These are phyloP conservation scores for Apophysomyces variabilis DNA, from an alignment of 371 early-diverging fungal genomes.

Conservation along the genomic window DNA sequence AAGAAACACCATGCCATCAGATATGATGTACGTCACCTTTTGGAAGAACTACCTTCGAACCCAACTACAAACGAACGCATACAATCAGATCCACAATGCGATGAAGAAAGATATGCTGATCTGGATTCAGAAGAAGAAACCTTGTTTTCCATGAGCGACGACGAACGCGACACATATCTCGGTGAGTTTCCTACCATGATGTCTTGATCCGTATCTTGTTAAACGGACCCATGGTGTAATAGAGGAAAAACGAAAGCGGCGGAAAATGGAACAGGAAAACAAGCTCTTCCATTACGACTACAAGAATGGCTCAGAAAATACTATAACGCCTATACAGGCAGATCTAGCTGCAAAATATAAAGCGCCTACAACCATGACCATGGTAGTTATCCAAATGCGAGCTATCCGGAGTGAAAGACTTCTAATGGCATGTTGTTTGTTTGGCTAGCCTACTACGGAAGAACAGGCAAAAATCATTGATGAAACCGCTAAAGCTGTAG, in stretches of 20 bases:
- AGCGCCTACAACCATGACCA: conserved; percentile 9
- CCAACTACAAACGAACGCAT: not conserved
- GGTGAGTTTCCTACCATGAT: conserved; percentile 6
- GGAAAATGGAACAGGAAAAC: conserved; percentile 20
- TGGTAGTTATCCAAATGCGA: conserved; percentile 12
- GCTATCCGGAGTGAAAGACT: no score
- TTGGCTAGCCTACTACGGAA: conserved; percentile 50
- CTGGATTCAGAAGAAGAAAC: conserved; percentile 31
- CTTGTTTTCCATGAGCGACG: conserved; percentile 25
- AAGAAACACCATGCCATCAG: conserved; percentile 12
- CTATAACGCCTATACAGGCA: conserved; percentile 7
- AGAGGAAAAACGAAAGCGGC: conserved; percentile 22
- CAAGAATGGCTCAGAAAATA: not conserved
- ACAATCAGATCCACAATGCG: conserved; percentile 6
- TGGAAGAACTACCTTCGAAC: conserved; percentile 15
- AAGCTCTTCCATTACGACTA: conserved; percentile 18
- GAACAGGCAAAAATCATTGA: conserved; percentile 66
- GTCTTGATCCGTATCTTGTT: no score
- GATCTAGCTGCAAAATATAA: conserved; percentile 15
- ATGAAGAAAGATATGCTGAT: conserved; percentile 31
- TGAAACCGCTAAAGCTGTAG: conserved; percentile 64
- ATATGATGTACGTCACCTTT: conserved; percentile 31
- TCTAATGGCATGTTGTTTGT: no score
- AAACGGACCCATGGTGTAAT: not conserved
- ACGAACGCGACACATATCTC: conserved; percentile 25